Evolutionary conservation across 169 alveolate species (phyloP).

Genomic region (Neospora caninum): DNA sequence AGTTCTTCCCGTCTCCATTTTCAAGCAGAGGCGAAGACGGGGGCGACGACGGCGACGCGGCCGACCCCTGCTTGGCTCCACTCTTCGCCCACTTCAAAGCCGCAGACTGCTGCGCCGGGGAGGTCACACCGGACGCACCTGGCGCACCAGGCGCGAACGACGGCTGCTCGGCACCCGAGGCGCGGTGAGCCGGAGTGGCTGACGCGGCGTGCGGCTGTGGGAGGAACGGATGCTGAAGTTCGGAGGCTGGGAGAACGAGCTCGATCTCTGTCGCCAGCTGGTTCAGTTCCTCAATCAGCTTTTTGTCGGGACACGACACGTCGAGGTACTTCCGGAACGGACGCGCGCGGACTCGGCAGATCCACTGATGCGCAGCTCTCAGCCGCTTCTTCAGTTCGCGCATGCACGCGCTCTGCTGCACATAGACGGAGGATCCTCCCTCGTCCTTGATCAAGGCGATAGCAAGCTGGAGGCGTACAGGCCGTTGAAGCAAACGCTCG

Average conservation of each 20-base stretch:
- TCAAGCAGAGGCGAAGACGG: not conserved
- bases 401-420: constrained; percentile 45
- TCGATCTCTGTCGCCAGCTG: not conserved
- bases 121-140: not conserved
- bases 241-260: constrained; percentile 19
- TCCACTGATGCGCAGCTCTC: constrained; percentile 56
- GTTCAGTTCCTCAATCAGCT: constrained; percentile 7
- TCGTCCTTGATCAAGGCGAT: constrained; percentile 64
- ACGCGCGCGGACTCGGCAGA: constrained; percentile 49
- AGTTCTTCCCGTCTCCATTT: not conserved
- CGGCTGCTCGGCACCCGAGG: not conserved
- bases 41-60: not conserved
- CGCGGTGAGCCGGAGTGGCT: not conserved
- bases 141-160: not conserved
- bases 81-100: not conserved
- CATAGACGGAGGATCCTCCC: constrained; percentile 32
- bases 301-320: not conserved
- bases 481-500: constrained; percentile 67
- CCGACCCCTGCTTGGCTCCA: not conserved
- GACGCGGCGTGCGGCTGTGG: not conserved
- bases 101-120: not conserved
- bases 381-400: constrained; percentile 66
- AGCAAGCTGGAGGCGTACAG: constrained; percentile 62
- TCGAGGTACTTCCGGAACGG: constrained; percentile 30
- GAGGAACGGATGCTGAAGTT: not conserved